These are phyloP conservation scores for Termitomyces sp. DNA, from an alignment of 768 basidiomycete species.

Conservation along the genomic window DNA sequence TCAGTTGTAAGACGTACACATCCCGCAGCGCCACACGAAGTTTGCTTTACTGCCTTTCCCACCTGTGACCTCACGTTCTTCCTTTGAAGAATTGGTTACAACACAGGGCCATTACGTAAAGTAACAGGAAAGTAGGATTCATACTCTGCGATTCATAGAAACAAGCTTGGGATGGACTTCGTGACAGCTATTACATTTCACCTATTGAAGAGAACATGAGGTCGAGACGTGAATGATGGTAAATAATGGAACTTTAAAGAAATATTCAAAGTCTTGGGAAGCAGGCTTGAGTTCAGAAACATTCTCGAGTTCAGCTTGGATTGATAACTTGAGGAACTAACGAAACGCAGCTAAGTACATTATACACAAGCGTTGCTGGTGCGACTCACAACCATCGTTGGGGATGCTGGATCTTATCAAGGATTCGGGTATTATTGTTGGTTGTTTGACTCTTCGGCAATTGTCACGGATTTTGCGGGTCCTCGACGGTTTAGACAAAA, in stretches of 20 bases:
- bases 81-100: constrained; percentile 33
- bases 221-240: neutral
- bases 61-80: constrained; percentile 59
- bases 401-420: constrained; percentile 3
- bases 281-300: constrained; percentile 66
- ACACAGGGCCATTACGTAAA: neutral
- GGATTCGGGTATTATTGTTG: neutral
- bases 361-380: neutral
- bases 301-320: constrained; percentile 78
- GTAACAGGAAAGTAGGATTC: neutral
- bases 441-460: constrained; percentile 5
- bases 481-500: constrained; percentile 1
- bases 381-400: constrained; percentile 48
- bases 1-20: constrained; percentile 35
- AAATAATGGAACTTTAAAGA: constrained; percentile 59
- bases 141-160: constrained; percentile 64
- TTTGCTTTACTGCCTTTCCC: constrained; percentile 67
- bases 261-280: constrained; percentile 69
- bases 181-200: constrained; percentile 76
- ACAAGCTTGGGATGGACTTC: constrained; percentile 72
- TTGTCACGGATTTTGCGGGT: constrained; percentile 3
- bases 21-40: constrained; percentile 77
- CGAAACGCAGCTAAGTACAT: neutral
- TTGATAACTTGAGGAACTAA: constrained; percentile 60
- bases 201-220: constrained; percentile 30